Conservation (phyloP, 768 basidiomycete species). For the Hortiboletus flavorubellus region DNA sequence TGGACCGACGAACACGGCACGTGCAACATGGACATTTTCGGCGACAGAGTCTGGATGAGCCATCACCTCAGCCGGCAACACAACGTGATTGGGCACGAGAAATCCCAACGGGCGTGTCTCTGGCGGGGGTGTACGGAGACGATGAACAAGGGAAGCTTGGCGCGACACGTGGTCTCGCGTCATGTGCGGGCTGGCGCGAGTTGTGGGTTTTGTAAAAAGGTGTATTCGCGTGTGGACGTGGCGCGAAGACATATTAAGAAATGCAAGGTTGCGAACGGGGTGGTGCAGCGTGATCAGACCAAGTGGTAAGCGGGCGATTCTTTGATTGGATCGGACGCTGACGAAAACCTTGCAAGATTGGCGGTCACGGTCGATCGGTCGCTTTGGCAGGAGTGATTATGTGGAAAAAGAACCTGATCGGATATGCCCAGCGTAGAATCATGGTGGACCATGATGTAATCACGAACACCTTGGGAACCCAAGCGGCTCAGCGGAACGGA, state of each 20-base stretch:
- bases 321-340: not conserved
- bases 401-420: not conserved
- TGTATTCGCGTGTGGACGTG: conserved; percentile 26
- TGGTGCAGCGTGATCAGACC: not conserved
- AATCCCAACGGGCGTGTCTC: conserved; percentile 11
- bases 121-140: conserved; percentile 23
- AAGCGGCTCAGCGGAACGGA: not conserved
- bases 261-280: conserved; percentile 24
- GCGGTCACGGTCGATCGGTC: not conserved
- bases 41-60: conserved; percentile 22
- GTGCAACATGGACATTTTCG: conserved; percentile 20
- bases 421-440: not conserved
- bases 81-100: conserved; percentile 20
- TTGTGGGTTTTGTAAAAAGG: conserved; percentile 24
- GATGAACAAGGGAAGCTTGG: conserved; percentile 28
- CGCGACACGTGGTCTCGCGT: conserved; percentile 23
- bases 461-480: not conserved
- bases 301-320: not conserved
- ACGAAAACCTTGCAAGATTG: not conserved
- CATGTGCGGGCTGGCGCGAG: conserved; percentile 19
- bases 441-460: not conserved
- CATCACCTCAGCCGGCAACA: conserved; percentile 21
- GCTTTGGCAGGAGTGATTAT: not conserved
- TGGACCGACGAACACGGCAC: conserved; percentile 20
- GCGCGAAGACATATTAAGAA: conserved; percentile 25